Percentiles rank a stretch among this genome's conserved stretches.
These are phyloP conservation scores for Citeromyces hawaiiensis DNA, from an alignment of 1,139 yeast species.

Conservation along the genomic window DNA sequence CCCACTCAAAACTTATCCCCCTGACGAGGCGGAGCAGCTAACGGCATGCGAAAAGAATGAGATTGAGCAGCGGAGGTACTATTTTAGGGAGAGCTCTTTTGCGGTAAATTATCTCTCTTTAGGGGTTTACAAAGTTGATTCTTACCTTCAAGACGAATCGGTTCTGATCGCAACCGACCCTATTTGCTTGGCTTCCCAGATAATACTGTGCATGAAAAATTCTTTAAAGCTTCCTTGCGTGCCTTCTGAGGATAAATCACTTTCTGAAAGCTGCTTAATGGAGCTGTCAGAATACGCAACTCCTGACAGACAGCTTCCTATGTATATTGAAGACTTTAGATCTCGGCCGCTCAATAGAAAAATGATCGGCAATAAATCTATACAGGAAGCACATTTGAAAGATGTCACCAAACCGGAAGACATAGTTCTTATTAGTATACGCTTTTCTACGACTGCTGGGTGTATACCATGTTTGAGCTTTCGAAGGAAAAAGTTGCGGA, in stretches of 20 bases:
- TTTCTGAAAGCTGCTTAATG: constrained; percentile 1
- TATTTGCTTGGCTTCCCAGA: constrained; percentile 22
- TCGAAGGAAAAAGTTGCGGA: background rate
- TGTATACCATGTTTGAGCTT: constrained; percentile 10
- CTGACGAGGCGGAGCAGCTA: constrained; percentile 9
- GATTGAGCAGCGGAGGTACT: background rate
- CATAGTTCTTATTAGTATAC: constrained; percentile 17
- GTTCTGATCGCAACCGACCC: constrained; percentile 30
- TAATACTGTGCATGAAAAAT: constrained; percentile 23
- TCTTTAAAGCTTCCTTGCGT: constrained; percentile 18
- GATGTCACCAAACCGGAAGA: constrained; percentile 7
- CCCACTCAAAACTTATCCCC: constrained; percentile 21
- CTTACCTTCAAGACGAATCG: constrained; percentile 10
- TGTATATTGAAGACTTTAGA: constrained; percentile 26
- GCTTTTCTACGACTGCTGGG: constrained; percentile 27
- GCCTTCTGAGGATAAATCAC: background rate
- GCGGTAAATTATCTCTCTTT: constrained; percentile 17
- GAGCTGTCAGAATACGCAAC: constrained; percentile 26
- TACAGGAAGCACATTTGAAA: constrained; percentile 5
- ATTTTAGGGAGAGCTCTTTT: background rate
- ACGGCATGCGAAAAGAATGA: background rate
- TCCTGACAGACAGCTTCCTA: constrained; percentile 27
- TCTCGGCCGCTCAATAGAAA: constrained; percentile 17
- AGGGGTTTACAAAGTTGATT: constrained; percentile 26
- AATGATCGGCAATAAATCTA: constrained; percentile 7